phyloP scores from a whole-genome alignment of 306 rosid genomes.

The Prunus campanulata region DNA sequence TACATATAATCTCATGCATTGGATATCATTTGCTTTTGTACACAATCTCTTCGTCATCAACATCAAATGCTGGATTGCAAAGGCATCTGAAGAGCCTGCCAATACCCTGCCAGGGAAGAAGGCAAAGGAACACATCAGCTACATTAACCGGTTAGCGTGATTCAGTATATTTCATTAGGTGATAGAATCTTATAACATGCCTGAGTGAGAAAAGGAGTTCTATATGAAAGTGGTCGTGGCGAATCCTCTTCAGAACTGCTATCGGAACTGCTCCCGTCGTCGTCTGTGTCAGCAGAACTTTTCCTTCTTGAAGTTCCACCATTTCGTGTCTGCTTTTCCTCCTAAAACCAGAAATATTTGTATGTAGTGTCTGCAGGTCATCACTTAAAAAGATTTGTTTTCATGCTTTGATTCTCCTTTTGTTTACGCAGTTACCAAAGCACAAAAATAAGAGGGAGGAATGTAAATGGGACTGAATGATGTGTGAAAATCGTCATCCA shows the following conservation, averaged over 20 bases:
- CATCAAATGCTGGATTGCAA: constrained; percentile 96
- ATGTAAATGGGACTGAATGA: not conserved
- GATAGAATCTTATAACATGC: constrained; percentile 29
- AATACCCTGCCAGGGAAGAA: constrained; percentile 53
- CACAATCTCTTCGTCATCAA: constrained; percentile 88
- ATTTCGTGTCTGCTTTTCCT: constrained; percentile 53
- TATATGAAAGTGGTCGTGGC: constrained; percentile 57
- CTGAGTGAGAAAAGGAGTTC: constrained; percentile 84
- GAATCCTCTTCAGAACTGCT: constrained; percentile 72
- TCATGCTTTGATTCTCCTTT: no score
- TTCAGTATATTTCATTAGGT: not conserved
- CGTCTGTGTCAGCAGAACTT: constrained; percentile 48
- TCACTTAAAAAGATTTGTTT: not conserved
- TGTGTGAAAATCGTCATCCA: not conserved
- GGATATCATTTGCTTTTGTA: constrained; percentile 60
- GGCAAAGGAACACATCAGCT: not conserved
- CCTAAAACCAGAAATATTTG: constrained; percentile 20
- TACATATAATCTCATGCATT: no score
- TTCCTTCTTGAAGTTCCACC: constrained; percentile 67
- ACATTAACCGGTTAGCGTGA: no score
- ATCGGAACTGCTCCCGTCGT: constrained; percentile 72
- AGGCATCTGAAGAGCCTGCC: constrained; percentile 97
- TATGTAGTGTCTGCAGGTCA: not conserved
- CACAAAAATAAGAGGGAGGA: no score
- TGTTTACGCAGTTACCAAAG: no score